Conservation (phyloP, 148 eudicot genomes). For the Spergularia marina region DNA sequence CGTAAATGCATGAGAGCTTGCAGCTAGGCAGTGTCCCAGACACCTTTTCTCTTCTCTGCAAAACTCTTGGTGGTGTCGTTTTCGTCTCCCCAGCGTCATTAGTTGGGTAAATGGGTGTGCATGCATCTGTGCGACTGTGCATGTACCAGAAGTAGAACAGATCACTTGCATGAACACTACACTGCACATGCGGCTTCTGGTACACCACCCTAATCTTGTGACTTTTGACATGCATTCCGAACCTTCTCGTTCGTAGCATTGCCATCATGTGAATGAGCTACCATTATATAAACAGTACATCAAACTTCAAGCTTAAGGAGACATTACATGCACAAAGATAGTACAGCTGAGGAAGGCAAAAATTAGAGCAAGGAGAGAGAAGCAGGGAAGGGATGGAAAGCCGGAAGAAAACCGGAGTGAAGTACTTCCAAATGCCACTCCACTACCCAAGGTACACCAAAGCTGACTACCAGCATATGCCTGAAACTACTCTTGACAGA, state of each 20-base stretch:
- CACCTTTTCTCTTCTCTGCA: neutral
- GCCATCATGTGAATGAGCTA: neutral
- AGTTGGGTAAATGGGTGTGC: neutral
- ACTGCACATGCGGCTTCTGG: conserved; percentile 25
- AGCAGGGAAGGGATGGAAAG: conserved; percentile 19
- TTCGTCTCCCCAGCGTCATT: neutral
- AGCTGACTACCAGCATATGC: conserved; percentile 53
- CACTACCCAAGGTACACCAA: conserved; percentile 71
- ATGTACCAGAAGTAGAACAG: conserved; percentile 3
- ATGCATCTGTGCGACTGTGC: conserved; percentile 1
- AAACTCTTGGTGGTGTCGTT: neutral
- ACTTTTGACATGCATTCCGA: conserved; percentile 17
- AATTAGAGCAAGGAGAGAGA: neutral
- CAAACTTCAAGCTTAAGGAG: neutral
- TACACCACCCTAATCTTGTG: conserved; percentile 35
- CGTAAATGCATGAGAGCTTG: too few species aligned
- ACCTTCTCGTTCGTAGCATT: neutral
- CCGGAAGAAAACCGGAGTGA: neutral
- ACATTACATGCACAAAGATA: neutral
- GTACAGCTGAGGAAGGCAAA: neutral
- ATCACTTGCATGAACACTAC: conserved; percentile 20
- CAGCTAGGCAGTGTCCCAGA: too few species aligned
- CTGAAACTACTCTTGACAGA: conserved; percentile 51
- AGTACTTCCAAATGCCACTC: conserved; percentile 64
- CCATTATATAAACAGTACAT: neutral